These are phyloP conservation scores for Plasmodium adleri DNA, from an alignment of 169 alveolate species.

Conservation along the genomic window DNA sequence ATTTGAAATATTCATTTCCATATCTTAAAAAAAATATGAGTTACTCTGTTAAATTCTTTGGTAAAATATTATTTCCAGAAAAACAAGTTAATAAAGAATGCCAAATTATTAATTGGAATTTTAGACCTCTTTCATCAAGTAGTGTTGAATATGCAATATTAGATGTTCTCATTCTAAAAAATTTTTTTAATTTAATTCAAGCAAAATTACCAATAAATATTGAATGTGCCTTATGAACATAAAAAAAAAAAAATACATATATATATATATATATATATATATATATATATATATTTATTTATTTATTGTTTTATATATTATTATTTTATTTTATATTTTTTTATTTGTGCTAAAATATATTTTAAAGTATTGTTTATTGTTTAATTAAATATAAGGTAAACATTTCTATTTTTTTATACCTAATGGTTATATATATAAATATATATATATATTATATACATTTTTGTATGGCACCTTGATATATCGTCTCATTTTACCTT, in stretches of 20 bases:
- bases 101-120: constrained; percentile 64
- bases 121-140: constrained; percentile 52
- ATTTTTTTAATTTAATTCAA: constrained; percentile 55
- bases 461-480: too few relatives aligned
- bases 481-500: too few relatives aligned
- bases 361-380: too few relatives aligned
- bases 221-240: constrained; percentile 21
- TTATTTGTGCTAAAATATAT: too few relatives aligned
- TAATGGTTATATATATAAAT: too few relatives aligned
- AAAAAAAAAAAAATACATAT: background rate
- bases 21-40: constrained; percentile 37
- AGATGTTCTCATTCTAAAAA: constrained; percentile 65
- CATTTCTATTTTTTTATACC: too few relatives aligned
- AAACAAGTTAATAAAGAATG: constrained; percentile 64
- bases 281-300: background rate
- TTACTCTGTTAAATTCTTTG: constrained; percentile 49
- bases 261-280: background rate
- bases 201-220: constrained; percentile 32
- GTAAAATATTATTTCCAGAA: constrained; percentile 58
- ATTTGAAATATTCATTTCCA: constrained; percentile 35
- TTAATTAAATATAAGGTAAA: too few relatives aligned
- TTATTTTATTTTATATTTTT: too few relatives aligned
- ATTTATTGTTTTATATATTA: background rate
- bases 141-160: constrained; percentile 65
- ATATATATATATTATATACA: too few relatives aligned